phyloP scores from a whole-genome alignment of 208 protist species.

The Wallacemonas collosoma region DNA sequence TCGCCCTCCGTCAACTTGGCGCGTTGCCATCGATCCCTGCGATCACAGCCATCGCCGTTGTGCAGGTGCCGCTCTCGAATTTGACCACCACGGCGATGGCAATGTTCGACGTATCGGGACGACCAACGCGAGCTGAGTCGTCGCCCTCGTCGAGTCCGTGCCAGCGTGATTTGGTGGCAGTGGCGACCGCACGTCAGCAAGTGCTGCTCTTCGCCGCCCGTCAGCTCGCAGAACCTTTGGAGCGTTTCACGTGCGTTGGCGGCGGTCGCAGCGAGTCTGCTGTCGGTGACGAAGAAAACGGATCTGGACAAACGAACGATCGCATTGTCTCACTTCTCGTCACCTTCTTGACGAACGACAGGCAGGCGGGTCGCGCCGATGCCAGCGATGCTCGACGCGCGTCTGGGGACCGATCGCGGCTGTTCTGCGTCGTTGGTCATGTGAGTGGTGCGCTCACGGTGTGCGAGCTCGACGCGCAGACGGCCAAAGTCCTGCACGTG shows the following conservation, averaged over 20 bases:
- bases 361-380: conserved; percentile 12
- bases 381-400: background rate
- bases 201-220: conserved; percentile 70
- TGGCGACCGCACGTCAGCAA: conserved; percentile 66
- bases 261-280: background rate
- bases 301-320: background rate
- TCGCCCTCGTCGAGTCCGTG: conserved; percentile 7
- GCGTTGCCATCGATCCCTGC: conserved; percentile 68
- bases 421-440: conserved; percentile 81
- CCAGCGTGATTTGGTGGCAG: conserved; percentile 53
- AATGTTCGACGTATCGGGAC: too few relatives aligned
- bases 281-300: conserved; percentile 10
- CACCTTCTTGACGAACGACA: conserved; percentile 52
- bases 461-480: conserved; percentile 59
- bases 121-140: background rate
- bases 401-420: conserved; percentile 16
- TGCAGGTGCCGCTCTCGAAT: conserved; percentile 45
- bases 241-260: conserved; percentile 49
- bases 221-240: conserved; percentile 66
- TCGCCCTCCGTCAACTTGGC: conserved; percentile 58
- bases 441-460: conserved; percentile 69
- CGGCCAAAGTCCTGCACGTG: conserved; percentile 56
- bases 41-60: conserved; percentile 53
- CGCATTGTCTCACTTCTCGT: conserved; percentile 74
- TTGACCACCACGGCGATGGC: conserved; percentile 17